Base-by-base conservation (phyloP, 192 early-diverging fungal genomes). In the Haplosporangium gracile region DNA sequence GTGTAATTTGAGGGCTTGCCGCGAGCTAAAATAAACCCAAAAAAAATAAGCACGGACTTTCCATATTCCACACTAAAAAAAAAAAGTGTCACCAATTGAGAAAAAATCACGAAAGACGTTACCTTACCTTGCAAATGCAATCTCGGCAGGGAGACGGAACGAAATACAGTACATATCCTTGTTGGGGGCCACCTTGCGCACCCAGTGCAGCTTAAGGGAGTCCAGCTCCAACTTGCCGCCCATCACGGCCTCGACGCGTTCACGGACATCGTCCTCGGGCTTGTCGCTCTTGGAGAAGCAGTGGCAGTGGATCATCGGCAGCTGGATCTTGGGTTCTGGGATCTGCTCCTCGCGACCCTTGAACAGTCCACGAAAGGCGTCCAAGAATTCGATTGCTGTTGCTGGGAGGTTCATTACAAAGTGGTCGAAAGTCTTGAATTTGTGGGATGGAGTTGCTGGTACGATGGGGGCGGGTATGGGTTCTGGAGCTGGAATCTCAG, bases 371-470 rank as follows among this genome's bases (percentile, higher is more conserved):
- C 91, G 90, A 91, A 99, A 99, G 18, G 96, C 94, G 80, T 99
- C 98, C 47, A 99, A 85, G 79, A 99, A 99, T 85, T 98, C 98
- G 53, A 99, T 93, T 5, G 98, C 98, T 11, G 96, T 97, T 5
- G 95, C 99, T 0, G 99, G 99, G 34, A 99, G 91, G 86, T 99
- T 99, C 98, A 99, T 99, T 0, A 99, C 95, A 82, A 97, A 99
- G 82, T 99, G 99, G 69, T 98, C 91, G 79, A 99, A 98, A 15
- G 93, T 94, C 57, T 85, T 88, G 86, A 91, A 92, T 4, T 70
- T 74, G 39, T 70, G 42, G 55, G 65, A 20, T 45, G 68, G 36
- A 32, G 75, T 45, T 68, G 73, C 42, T 43, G 65, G 36, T 5
- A 22, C 29, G 22, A 63, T 38, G 24, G 2, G 32, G 53, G 76